Evolutionary conservation across 139 green algal genomes (phyloP).

Genomic region (Volvox africanus): DNA sequence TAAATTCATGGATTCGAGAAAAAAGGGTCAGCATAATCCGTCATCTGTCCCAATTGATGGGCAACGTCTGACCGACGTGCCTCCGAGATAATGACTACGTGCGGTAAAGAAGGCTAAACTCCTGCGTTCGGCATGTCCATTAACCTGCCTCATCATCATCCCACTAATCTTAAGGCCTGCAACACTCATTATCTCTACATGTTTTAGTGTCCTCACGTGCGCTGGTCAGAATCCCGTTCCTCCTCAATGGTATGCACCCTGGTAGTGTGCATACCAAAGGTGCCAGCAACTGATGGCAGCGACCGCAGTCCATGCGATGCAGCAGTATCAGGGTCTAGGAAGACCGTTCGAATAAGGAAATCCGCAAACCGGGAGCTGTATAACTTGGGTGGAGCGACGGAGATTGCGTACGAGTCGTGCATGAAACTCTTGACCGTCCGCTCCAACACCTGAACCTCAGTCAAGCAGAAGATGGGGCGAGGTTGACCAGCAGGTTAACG

Average conservation of each 20-base stretch:
- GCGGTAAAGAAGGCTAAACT: too few relatives aligned
- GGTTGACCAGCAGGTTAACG: too few relatives aligned
- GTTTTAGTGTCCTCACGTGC: neutral
- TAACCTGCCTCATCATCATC: too few relatives aligned
- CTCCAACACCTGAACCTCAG: conserved; percentile 81
- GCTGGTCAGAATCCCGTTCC: conserved; percentile 7
- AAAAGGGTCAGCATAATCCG: too few relatives aligned
- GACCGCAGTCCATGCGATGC: neutral
- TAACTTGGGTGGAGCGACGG: conserved; percentile 63
- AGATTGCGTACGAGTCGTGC: conserved; percentile 83
- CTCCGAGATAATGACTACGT: too few relatives aligned
- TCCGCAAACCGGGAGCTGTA: conserved; percentile 86
- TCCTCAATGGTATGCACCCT: conserved; percentile 26
- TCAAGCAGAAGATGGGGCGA: neutral
- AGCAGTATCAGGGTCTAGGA: neutral
- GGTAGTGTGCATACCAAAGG: neutral
- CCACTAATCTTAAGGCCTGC: too few relatives aligned
- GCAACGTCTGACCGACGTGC: too few relatives aligned
- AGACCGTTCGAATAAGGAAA: conserved; percentile 67
- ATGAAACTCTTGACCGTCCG: conserved; percentile 85
- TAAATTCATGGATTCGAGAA: too few relatives aligned
- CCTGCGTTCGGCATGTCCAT: too few relatives aligned
- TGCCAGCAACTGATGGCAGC: neutral
- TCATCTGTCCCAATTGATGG: too few relatives aligned
- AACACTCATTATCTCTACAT: too few relatives aligned